These are phyloP conservation scores for Phytophthora foliorum DNA, from an alignment of 352 stramenopile genomes.

Conservation along the genomic window DNA sequence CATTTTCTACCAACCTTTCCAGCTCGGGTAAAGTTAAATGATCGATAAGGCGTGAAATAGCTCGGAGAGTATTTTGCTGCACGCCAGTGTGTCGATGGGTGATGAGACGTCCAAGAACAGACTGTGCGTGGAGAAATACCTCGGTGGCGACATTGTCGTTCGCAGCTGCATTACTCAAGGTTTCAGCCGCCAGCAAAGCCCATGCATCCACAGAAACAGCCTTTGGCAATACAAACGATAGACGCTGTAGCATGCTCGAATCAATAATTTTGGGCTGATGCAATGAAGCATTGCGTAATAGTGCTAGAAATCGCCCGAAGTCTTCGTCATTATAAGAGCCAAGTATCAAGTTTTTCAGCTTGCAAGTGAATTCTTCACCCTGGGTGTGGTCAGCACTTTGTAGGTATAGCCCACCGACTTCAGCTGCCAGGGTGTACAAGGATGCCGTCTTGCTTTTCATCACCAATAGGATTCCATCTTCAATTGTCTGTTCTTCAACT, in stretches of 20 bases:
- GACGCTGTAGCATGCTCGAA: conserved; percentile 72
- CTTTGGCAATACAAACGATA: conserved; percentile 75
- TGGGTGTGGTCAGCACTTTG: conserved; percentile 18
- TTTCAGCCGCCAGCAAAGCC: conserved; percentile 62
- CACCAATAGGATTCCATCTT: conserved; percentile 60
- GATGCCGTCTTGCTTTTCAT: conserved; percentile 56
- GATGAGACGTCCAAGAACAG: conserved; percentile 59
- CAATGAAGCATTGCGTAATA: conserved; percentile 72
- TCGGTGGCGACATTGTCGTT: conserved; percentile 46
- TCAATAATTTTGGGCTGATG: conserved; percentile 68
- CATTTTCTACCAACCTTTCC: conserved; percentile 37
- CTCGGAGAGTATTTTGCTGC: conserved; percentile 52
- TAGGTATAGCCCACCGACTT: conserved; percentile 69
- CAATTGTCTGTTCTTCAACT: conserved; percentile 38
- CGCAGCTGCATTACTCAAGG: conserved; percentile 50
- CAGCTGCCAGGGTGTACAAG: conserved; percentile 71
- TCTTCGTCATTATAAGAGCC: conserved; percentile 73
- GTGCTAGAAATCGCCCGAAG: conserved; percentile 66
- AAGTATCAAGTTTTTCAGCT: conserved; percentile 53
- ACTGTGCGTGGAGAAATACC: conserved; percentile 62
- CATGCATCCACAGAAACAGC: conserved; percentile 66
- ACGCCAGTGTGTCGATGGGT: conserved; percentile 61
- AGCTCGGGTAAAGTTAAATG: conserved; percentile 36
- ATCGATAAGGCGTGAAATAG: conserved; percentile 53
- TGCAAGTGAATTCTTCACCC: conserved; percentile 39